Evolutionary conservation across 73 alveolate genomes (phyloP).

Genomic region (Tetrahymena malaccensis): DNA sequence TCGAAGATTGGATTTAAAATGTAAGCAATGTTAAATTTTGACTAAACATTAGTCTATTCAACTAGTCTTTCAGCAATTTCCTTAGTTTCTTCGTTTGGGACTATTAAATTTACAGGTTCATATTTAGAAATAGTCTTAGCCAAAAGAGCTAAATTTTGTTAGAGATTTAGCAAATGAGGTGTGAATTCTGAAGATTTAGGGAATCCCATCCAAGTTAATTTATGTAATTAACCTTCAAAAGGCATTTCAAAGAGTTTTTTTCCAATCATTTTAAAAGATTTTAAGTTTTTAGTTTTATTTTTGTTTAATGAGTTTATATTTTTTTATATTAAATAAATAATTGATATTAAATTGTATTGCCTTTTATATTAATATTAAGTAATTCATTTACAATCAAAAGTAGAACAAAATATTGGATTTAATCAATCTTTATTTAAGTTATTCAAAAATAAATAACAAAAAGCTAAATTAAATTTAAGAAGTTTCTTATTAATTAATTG

Average conservation of each 20-base stretch:
- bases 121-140: constrained; percentile 30
- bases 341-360: no score
- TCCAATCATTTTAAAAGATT: neutral
- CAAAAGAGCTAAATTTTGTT: neutral
- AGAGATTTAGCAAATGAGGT: neutral
- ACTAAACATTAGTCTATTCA: neutral
- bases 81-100: neutral
- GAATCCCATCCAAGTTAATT: constrained; percentile 16
- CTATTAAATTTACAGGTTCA: constrained; percentile 28
- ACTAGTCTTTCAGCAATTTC: neutral
- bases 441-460: no score
- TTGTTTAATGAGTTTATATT: no score
- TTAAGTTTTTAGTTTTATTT: no score
- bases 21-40: neutral
- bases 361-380: no score
- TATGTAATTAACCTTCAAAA: constrained; percentile 15
- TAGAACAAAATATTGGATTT: no score
- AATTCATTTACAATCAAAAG: no score
- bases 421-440: no score
- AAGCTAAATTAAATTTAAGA: no score
- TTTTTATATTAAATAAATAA: no score
- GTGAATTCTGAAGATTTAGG: constrained; percentile 5
- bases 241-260: constrained; percentile 8
- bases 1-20: constrained; percentile 1
- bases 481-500: no score